phyloP scores from a whole-genome alignment of 768 basidiomycete genomes.

The Boletus reticulatus region DNA sequence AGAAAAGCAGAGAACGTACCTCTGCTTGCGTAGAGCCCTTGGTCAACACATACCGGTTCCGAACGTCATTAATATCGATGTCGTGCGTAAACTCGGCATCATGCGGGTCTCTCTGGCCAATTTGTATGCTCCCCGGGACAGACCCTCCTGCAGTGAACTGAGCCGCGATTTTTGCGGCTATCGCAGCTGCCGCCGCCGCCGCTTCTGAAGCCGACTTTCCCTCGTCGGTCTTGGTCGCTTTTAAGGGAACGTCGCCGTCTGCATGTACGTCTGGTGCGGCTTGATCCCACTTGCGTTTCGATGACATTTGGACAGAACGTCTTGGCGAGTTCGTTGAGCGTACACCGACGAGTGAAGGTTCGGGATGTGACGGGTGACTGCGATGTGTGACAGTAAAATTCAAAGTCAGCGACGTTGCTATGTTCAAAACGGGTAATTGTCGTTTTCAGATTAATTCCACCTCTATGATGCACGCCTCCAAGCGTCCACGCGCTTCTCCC shows the following conservation, averaged over 20 bases:
- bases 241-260: constrained; percentile 42
- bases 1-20: constrained; percentile 44
- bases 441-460: too few species aligned
- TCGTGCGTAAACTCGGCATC: constrained; percentile 85
- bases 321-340: too few species aligned
- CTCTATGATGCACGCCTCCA: constrained; percentile 25
- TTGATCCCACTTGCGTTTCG: constrained; percentile 85
- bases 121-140: constrained; percentile 38
- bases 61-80: constrained; percentile 95
- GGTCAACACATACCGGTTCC: constrained; percentile 93
- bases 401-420: constrained; percentile 14
- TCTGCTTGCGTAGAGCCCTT: constrained; percentile 91
- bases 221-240: constrained; percentile 47
- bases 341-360: neutral
- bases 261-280: constrained; percentile 44
- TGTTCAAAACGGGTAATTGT: constrained; percentile 1
- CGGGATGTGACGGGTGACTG: constrained; percentile 16
- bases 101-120: constrained; percentile 58
- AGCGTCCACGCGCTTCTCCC: constrained; percentile 32
- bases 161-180: constrained; percentile 93
- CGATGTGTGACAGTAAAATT: constrained; percentile 13
- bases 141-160: constrained; percentile 58
- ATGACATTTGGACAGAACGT: constrained; percentile 43
- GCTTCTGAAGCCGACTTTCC: constrained; percentile 54
- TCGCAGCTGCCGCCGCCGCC: constrained; percentile 76